These are phyloP conservation scores for Rubia tinctorum DNA, from an alignment of 305 asterid species.

Conservation along the genomic window DNA sequence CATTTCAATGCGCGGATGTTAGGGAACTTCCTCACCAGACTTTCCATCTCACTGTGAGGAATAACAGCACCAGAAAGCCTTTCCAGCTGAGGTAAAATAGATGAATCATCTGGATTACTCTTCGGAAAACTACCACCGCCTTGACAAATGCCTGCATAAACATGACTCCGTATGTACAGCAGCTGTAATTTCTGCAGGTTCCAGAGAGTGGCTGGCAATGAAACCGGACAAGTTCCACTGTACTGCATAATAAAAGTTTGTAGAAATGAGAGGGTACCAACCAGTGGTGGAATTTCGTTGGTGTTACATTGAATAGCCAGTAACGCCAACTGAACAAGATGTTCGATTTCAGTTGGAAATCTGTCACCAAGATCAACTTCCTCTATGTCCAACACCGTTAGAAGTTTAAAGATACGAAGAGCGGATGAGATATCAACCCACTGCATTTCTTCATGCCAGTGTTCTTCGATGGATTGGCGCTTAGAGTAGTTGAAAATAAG, in stretches of 20 bases:
- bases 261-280: neutral
- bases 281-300: neutral
- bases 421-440: neutral
- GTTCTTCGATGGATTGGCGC: too few relatives aligned
- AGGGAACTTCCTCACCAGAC: too few relatives aligned
- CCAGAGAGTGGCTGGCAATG: neutral
- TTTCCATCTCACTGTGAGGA: too few relatives aligned
- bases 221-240: neutral
- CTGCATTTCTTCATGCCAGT: too few relatives aligned
- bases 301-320: neutral
- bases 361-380: neutral
- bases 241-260: neutral
- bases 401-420: neutral
- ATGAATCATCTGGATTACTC: too few relatives aligned
- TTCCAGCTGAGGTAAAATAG: neutral
- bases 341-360: neutral
- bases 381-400: neutral
- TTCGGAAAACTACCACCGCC: neutral
- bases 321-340: neutral
- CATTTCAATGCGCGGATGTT: too few relatives aligned
- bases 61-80: neutral
- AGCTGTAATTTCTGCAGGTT: neutral
- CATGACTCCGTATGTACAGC: too few relatives aligned
- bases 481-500: neutral
- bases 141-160: neutral